phyloP scores from a whole-genome alignment of 225 moss, liverwort and hornwort species.

The Straminergon stramineum region DNA sequence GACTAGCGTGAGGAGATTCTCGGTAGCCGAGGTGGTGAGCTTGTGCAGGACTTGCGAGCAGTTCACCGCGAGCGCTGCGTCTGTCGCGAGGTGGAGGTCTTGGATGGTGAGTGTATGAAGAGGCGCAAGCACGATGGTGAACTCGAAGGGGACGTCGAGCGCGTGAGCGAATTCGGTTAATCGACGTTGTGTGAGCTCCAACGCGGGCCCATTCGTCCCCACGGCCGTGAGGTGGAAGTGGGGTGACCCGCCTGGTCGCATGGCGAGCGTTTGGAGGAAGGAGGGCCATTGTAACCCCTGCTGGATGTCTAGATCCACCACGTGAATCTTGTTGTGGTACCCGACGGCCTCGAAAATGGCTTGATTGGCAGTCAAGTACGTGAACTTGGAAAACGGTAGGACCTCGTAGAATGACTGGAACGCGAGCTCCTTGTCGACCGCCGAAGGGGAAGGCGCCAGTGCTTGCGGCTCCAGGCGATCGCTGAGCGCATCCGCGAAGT shows the following conservation, averaged over 20 bases:
- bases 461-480: background rate
- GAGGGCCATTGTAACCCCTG: constrained; percentile 77
- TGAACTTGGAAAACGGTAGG: constrained; percentile 55
- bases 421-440: constrained; percentile 19
- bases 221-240: constrained; percentile 53
- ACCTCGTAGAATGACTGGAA: constrained; percentile 68
- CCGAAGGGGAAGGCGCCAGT: background rate
- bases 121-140: constrained; percentile 1
- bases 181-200: constrained; percentile 44
- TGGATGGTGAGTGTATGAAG: constrained; percentile 14
- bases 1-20: constrained; percentile 17
- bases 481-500: constrained; percentile 64
- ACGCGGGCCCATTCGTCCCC: constrained; percentile 13
- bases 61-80: constrained; percentile 55
- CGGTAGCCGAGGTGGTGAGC: background rate
- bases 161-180: constrained; percentile 49
- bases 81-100: constrained; percentile 11
- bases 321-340: constrained; percentile 35
- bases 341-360: constrained; percentile 65
- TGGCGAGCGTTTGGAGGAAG: constrained; percentile 48
- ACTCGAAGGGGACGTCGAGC: constrained; percentile 42
- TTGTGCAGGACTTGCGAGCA: constrained; percentile 46
- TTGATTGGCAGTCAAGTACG: constrained; percentile 70
- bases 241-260: constrained; percentile 27
- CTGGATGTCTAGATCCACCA: constrained; percentile 61